phyloP scores from a whole-genome alignment of 352 stramenopile species.

The Pythium rishiriense region DNA sequence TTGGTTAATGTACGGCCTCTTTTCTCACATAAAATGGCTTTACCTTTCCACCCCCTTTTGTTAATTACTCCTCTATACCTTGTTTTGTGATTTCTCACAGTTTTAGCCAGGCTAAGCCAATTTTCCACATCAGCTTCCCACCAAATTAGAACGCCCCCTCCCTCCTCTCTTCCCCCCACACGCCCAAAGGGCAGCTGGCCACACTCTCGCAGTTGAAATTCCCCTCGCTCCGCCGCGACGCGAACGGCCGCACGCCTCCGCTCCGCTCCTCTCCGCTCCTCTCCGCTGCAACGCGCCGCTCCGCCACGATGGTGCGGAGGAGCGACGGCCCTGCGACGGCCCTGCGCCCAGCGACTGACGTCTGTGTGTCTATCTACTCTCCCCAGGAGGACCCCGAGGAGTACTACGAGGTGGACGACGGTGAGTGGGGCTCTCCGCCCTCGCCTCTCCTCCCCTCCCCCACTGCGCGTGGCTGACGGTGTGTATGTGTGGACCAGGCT shows the following conservation, averaged over 20 bases:
- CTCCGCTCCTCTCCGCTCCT: not conserved
- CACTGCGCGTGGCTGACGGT: not conserved
- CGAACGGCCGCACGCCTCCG: conserved; percentile 5
- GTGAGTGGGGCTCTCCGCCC: no score
- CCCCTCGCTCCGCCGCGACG: not conserved
- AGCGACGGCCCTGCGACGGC: no score
- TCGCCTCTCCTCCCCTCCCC: no score
- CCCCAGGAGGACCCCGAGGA: conserved; percentile 29
- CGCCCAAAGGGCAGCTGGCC: conserved; percentile 9
- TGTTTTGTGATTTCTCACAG: no score
- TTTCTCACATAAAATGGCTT: no score
- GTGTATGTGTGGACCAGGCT: conserved; percentile 1
- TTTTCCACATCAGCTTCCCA: not conserved
- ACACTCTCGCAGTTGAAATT: conserved; percentile 20
- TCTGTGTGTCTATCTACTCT: not conserved
- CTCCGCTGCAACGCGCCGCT: not conserved
- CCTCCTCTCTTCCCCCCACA: not conserved
- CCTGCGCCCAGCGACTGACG: not conserved
- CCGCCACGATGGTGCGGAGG: conserved; percentile 10
- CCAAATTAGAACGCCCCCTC: conserved; percentile 8
- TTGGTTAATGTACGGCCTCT: no score
- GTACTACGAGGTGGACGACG: conserved; percentile 33
- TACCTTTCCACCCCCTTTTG: no score
- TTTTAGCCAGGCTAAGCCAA: not conserved
- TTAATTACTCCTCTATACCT: no score